Conservation (phyloP, 192 early-diverging fungal species). For the Podochytrium sp. region DNA sequence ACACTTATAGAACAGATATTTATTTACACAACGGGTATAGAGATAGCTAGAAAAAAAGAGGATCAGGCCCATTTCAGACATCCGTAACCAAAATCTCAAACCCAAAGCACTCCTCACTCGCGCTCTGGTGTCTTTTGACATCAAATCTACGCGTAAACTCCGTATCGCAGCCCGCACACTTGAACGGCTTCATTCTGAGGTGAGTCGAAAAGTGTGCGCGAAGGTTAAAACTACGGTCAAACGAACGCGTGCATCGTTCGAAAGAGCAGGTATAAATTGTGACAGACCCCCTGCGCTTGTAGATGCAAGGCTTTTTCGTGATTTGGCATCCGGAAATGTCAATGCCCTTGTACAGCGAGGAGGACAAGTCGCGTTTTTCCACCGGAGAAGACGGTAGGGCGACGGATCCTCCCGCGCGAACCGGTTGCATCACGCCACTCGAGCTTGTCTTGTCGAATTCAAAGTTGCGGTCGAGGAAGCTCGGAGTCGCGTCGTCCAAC, state of each 20-base stretch:
- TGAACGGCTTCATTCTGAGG: slow-evolving; percentile 2
- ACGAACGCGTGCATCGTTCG: not conserved
- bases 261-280: slow-evolving; percentile 4
- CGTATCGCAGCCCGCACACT: not conserved
- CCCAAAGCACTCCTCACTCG: not conserved
- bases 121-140: slow-evolving; percentile 19
- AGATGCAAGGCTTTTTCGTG: not conserved
- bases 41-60: not conserved
- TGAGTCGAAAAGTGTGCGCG: slow-evolving; percentile 10
- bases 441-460: too few relatives aligned
- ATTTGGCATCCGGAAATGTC: not conserved
- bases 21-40: too few relatives aligned
- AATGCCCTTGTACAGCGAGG: slow-evolving; percentile 1
- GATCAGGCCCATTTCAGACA: not conserved
- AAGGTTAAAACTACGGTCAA: slow-evolving; percentile 11
- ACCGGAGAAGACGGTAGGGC: too few relatives aligned
- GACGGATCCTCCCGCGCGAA: too few relatives aligned
- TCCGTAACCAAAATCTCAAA: not conserved
- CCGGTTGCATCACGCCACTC: too few relatives aligned
- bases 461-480: too few relatives aligned
- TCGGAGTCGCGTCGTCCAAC: too few relatives aligned
- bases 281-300: too few relatives aligned
- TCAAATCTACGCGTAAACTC: slow-evolving; percentile 18
- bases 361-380: too few relatives aligned
- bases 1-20: not conserved